These are phyloP conservation scores for Boletus reticulatus DNA, from an alignment of 768 basidiomycete species.

Conservation along the genomic window DNA sequence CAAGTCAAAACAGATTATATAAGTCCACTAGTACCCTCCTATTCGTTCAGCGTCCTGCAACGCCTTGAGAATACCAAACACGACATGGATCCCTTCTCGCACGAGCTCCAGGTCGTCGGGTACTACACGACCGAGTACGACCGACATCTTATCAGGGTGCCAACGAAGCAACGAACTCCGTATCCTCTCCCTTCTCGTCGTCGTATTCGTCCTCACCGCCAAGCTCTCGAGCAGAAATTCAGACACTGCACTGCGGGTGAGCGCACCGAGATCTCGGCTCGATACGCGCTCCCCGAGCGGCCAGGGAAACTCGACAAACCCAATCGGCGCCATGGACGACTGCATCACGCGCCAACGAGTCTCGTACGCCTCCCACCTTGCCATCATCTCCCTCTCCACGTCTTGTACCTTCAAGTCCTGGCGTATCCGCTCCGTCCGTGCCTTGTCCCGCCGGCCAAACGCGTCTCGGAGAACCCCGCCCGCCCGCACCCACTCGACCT, in stretches of 20 bases:
- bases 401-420: constrained; percentile 47
- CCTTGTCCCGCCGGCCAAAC: constrained; percentile 46
- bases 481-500: constrained; percentile 58
- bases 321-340: constrained; percentile 27
- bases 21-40: background rate
- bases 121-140: constrained; percentile 41
- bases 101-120: constrained; percentile 46
- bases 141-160: constrained; percentile 64
- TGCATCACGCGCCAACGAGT: constrained; percentile 45
- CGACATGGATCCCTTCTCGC: constrained; percentile 43
- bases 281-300: constrained; percentile 37
- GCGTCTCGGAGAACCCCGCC: constrained; percentile 55
- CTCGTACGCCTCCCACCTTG: constrained; percentile 56
- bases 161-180: constrained; percentile 61
- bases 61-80: constrained; percentile 36
- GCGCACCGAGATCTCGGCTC: constrained; percentile 23
- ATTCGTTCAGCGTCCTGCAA: constrained; percentile 34
- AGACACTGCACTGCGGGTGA: constrained; percentile 42
- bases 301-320: constrained; percentile 64
- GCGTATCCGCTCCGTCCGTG: constrained; percentile 47
- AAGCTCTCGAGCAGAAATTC: constrained; percentile 51
- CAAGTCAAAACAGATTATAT: background rate
- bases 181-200: constrained; percentile 51
- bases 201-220: constrained; percentile 38
- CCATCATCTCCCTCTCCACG: constrained; percentile 36